These are phyloP conservation scores for Colletotrichum cuscutae DNA, from an alignment of 2,329 filamentous ascomycete species.

Conservation along the genomic window DNA sequence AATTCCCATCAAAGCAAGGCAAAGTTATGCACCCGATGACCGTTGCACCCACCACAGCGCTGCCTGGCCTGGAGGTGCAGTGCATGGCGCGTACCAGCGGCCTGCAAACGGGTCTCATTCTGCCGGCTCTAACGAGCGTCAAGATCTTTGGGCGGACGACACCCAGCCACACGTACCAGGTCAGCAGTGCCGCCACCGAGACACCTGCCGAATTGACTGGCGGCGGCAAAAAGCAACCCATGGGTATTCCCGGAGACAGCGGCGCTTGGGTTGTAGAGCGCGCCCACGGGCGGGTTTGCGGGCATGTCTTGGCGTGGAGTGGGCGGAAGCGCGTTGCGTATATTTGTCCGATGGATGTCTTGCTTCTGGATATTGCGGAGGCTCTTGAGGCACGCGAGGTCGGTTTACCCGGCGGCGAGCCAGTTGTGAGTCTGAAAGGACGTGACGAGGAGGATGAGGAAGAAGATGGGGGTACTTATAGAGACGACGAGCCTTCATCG, in stretches of 20 bases:
- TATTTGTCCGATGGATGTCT: conserved; percentile 93
- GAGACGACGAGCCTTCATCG: conserved; percentile 26
- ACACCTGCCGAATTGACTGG: conserved; percentile 19
- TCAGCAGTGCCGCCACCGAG: conserved; percentile 52
- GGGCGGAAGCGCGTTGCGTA: conserved; percentile 84
- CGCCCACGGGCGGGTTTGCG: conserved; percentile 81
- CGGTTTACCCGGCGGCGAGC: conserved; percentile 72
- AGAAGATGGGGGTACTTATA: conserved; percentile 16
- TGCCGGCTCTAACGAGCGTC: conserved; percentile 82
- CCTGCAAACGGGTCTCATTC: conserved; percentile 80
- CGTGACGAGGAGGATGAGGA: conserved; percentile 29
- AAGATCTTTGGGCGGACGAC: conserved; percentile 87
- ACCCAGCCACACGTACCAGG: conserved; percentile 77
- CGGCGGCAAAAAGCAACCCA: conserved; percentile 45
- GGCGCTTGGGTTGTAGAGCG: conserved; percentile 94
- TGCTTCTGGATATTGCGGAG: conserved; percentile 85
- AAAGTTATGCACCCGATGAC: conserved; percentile 63
- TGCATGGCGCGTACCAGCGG: conserved; percentile 91
- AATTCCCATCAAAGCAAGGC: conserved; percentile 39
- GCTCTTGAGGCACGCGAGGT: conserved; percentile 78
- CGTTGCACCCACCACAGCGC: conserved; percentile 66
- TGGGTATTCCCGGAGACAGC: conserved; percentile 85
- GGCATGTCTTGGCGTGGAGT: conserved; percentile 91
- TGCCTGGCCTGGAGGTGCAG: conserved; percentile 84
- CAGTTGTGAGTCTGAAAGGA: conserved; percentile 47